Base-by-base conservation (phyloP, 257 asterid genomes). In the Mitragyna speciosa region DNA sequence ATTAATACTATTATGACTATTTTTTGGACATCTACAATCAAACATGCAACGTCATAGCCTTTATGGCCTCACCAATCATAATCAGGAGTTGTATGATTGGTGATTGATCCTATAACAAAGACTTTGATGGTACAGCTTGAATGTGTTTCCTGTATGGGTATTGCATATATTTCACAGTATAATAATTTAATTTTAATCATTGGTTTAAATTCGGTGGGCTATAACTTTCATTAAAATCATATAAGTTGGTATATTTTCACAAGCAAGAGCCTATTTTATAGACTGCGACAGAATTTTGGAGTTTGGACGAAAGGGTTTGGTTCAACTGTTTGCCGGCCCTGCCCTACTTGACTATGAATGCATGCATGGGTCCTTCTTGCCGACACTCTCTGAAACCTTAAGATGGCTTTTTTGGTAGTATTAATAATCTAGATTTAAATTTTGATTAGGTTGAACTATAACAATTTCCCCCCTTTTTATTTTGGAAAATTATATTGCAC, bases 121-220 rank as follows among this genome's bases (percentile, higher is more conserved):
- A 9, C 47, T 70, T 43, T 45, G 77, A 59, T 58, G 63, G 51
- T 72, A 39, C 36, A 69, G 69, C 72, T 63, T 26, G 39, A 64
- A 64, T 12, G 6, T 59, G 15, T 66, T 66, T 66, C 24, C 71
- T 28, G 28, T 36, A 51, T 45, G 56, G 52, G 54, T 69, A 65
- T 24, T 22, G 22, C 59, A 36, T 47, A 26, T 39, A 76, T 30
- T 4, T 24, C 69, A 33, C 17, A 15, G 22, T 17, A 47, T 47
- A 33, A 65, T 56, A 68, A 12, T 78, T 49, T 43, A 81, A 70
- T 68, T 72, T 71, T 67, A 86, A 86, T 83, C 73, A 89, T 88
- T 81, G 78, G 19, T 16, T 5, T n/a, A 10, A 77, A 67, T 87
- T 84, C 39, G 94, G 89, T 88, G 81, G 83, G 86, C 83, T 68